Conservation (phyloP, 176 grass and related monocot species). For the Aechmea fasciata region DNA sequence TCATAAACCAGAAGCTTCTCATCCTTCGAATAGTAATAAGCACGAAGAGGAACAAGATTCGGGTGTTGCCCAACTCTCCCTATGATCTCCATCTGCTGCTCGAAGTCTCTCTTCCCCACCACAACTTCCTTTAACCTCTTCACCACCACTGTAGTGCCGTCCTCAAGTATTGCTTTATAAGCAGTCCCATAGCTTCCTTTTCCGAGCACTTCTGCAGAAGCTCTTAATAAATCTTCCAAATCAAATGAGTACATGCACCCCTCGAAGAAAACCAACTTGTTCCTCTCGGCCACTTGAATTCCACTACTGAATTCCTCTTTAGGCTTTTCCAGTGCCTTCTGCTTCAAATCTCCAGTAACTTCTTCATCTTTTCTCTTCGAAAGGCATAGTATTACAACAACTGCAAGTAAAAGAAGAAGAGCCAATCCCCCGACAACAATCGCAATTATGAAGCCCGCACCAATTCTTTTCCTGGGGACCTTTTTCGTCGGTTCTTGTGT, state of each 20-base stretch:
- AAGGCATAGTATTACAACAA: slow-evolving; percentile 47
- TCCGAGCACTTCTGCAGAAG: slow-evolving; percentile 92
- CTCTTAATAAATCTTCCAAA: slow-evolving; percentile 85
- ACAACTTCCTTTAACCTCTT: slow-evolving; percentile 92
- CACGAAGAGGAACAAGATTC: slow-evolving; percentile 57
- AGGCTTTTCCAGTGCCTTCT: slow-evolving; percentile 41
- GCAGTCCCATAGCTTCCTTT: slow-evolving; percentile 94
- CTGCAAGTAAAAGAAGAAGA: slow-evolving; percentile 51
- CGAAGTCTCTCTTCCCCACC: slow-evolving; percentile 91
- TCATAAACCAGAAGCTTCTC: slow-evolving; percentile 98
- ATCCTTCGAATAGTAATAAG: slow-evolving; percentile 99
- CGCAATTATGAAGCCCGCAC: slow-evolving; percentile 51
- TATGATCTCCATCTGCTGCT: slow-evolving; percentile 90
- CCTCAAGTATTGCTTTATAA: slow-evolving; percentile 85
- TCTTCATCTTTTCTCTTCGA: slow-evolving; percentile 57
- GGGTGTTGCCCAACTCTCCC: slow-evolving; percentile 63
- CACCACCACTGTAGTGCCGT: slow-evolving; percentile 70
- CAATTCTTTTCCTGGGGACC: slow-evolving; percentile 33
- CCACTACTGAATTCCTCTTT: slow-evolving; percentile 77
- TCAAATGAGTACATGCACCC: slow-evolving; percentile 90
- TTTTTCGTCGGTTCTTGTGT: slow-evolving; percentile 29
- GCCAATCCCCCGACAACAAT: slow-evolving; percentile 48
- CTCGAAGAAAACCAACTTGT: slow-evolving; percentile 87
- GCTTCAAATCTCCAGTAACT: slow-evolving; percentile 28
- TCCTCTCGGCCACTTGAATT: slow-evolving; percentile 79